Evolutionary conservation across 2,329 filamentous ascomycete genomes (phyloP), one percentile per base, ranked within the genome.

Genomic region (Akanthomyces lecanii): DNA sequence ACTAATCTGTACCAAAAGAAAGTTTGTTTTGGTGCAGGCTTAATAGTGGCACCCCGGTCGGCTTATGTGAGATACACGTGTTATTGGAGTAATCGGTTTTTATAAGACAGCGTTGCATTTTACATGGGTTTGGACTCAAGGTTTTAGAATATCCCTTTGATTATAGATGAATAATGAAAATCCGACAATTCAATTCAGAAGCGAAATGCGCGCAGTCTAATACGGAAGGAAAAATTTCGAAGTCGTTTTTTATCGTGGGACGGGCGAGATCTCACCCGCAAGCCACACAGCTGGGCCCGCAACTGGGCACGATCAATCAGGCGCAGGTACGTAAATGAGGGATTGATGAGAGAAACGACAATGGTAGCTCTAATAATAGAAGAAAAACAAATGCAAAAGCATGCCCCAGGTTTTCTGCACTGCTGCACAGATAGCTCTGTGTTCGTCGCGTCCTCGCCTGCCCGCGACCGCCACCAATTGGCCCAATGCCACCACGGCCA

Each of bases 41-140:
- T 18, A 51, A 57, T 33, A 18, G 18, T 21, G 25, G 36, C 38
- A 40, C 38, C 38, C 48, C 8, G 10, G 18, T 10, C 23, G 36
- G 57, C 57, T 52, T 33, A 52, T 52, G 57, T 44, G 47, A 23
- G 57, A 52, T 40, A 21, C 21, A 42, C 16, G 33, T 44, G 36
- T 42, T 33, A 18, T 52, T 52, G 57, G 57, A 42, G 57, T 60
- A 52, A 55, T 21, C 8, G 25, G 54, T 25, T 21, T 51, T 52
- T 52, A 5, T 12, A 16, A 36, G 36, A 52, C 23, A 52, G 57
- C 57, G 57, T 60, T 60, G 57, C 57, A 60, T 60, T 60, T 60
- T 61, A 47, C 25, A 25, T 11, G 28, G 45, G 14, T 45, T 42
- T 38, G n/a, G 14, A 14, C 11, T 25, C 38, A 23, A 40, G 23